Evolutionary conservation across 2,329 filamentous ascomycete species (phyloP), one percentile per base, ranked within the genome.

Genomic region (Nothophaeocryptopus gaeumannii): DNA sequence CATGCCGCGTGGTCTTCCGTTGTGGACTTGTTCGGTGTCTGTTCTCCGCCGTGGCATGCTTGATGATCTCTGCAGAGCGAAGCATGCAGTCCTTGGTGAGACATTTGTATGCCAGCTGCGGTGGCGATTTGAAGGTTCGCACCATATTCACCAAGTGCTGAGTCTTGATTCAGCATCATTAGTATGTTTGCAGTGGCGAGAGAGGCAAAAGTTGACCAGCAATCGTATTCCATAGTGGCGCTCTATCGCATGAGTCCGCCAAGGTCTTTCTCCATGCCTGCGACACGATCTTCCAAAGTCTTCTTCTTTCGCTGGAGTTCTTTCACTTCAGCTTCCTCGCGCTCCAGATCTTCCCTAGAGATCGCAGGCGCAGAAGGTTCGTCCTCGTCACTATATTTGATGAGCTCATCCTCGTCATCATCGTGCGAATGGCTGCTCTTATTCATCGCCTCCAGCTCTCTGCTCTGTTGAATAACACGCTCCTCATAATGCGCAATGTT

Each of bases 401-500:
- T 1, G 79, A 34, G 82, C 14, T 59, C 58, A 34, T 60, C 59
- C 11, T 63, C 62, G 37, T 62, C 53, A 12, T 38, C 41, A 11
- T 54, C 54, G 20, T 49, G 41, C 3, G 45, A 49, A 14, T 55
- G 54, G 7, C 56, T 78, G 2, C 74, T 73, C 14, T 72, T 68
- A 59, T 90, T 90, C 78, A 92, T 84, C 50, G 78, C 78, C 50
- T 85, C 83, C 54, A 97, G 68, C 61, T 89, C 82, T 51, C 82
- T 79, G 9, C 82, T 78, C 72, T 96, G 92, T 63, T 86, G 83
- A 7, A 83, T 80, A 1, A 97, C 88, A 47, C 85, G 84, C 10
- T 78, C 78, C 71, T 97, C 91, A 62, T 96, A 90, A 60, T 89
- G 86, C 9, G 80, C 81, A 62, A 93, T 76, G 15, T 90, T 96